Percentiles rank a stretch among this genome's conserved stretches.
These are phyloP conservation scores for Edaphochlamys debaryana DNA, from an alignment of 139 green algal genomes.

Conservation along the genomic window DNA sequence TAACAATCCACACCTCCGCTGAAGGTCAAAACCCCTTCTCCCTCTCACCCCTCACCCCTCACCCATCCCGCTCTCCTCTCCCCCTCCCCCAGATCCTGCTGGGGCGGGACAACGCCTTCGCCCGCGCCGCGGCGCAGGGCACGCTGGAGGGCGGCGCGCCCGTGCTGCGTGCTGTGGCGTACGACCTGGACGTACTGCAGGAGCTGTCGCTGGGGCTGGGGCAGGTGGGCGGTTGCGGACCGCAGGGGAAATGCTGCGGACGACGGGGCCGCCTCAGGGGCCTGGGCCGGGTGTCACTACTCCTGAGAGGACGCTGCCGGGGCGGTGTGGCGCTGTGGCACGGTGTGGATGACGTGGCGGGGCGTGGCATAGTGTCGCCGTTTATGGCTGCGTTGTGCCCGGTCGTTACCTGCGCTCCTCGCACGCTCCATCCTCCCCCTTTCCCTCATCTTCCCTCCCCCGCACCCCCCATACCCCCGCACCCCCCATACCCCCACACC, in stretches of 20 bases:
- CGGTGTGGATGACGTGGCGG: too few relatives aligned
- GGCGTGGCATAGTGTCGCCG: too few relatives aligned
- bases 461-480: background rate
- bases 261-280: background rate
- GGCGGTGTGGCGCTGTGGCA: too few relatives aligned
- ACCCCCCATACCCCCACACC: constrained; percentile 21
- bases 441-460: too few relatives aligned
- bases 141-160: constrained; percentile 50
- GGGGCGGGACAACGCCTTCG: constrained; percentile 65
- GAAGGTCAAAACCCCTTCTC: too few relatives aligned
- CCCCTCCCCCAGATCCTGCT: constrained; percentile 45
- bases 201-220: constrained; percentile 24
- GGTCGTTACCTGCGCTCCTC: too few relatives aligned
- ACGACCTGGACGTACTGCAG: constrained; percentile 69
- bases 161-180: constrained; percentile 54
- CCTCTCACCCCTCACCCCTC: too few relatives aligned
- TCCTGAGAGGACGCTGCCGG: background rate
- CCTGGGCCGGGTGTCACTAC: background rate
- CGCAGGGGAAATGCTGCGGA: background rate
- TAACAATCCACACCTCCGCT: too few relatives aligned
- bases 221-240: background rate
- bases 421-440: too few relatives aligned
- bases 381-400: too few relatives aligned
- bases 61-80: background rate
- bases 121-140: constrained; percentile 63